Evolutionary conservation across 2,329 filamentous ascomycete genomes (phyloP).

Genomic region (Aschersonia sp.): DNA sequence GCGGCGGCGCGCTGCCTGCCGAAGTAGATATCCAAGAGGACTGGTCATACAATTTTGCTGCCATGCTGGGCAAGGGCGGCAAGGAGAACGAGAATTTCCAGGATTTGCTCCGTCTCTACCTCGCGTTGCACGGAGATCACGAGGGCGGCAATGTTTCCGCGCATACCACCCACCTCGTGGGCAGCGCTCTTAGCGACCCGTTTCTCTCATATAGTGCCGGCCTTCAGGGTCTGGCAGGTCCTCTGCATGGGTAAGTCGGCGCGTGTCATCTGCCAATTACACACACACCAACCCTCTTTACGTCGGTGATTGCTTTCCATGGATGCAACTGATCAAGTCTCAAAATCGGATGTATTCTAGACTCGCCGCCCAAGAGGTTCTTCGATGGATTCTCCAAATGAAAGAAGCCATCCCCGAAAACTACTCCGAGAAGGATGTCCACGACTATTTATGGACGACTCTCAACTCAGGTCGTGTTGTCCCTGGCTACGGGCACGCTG

Average conservation of each 20-base stretch:
- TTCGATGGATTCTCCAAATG: conserved; percentile 96
- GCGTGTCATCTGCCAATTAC: no score
- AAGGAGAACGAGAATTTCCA: conserved; percentile 88
- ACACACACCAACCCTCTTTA: neutral
- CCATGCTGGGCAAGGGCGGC: conserved; percentile 83
- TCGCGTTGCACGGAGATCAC: conserved; percentile 94
- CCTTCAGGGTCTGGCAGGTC: conserved; percentile 88
- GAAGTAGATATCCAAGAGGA: conserved; percentile 74
- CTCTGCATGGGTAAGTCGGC: conserved; percentile 37
- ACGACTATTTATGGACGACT: conserved; percentile 81
- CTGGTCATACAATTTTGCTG: conserved; percentile 98
- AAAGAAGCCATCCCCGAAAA: conserved; percentile 67
- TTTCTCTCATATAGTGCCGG: conserved; percentile 95
- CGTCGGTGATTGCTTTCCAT: no score
- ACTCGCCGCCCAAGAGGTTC: conserved; percentile 88
- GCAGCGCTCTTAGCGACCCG: conserved; percentile 83
- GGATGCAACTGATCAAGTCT: neutral
- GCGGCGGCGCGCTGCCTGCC: conserved; percentile 58
- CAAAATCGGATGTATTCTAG: conserved; percentile 17
- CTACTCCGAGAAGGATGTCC: conserved; percentile 71
- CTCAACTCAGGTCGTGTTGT: conserved; percentile 90
- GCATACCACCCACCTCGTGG: conserved; percentile 87
- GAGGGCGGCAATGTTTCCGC: conserved; percentile 97
- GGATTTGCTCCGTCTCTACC: conserved; percentile 82
- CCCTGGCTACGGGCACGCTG: conserved; percentile 88